phyloP scores from a whole-genome alignment of 495 filamentous ascomycete genomes.

The Neurospora africana region DNA sequence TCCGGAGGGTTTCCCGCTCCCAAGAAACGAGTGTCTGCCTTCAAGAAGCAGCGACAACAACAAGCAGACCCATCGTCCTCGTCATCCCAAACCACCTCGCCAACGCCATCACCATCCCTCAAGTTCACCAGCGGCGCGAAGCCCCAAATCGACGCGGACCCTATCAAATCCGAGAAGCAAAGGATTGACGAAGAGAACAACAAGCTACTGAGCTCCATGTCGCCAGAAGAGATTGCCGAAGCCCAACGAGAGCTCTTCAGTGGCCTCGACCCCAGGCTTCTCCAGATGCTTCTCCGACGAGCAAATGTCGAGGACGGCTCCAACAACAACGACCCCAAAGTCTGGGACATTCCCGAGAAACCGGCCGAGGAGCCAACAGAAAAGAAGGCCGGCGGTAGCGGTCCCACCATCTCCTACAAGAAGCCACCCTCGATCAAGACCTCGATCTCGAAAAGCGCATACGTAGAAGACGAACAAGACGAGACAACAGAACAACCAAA shows the following conservation, averaged over 20 bases:
- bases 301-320: conserved; percentile 61
- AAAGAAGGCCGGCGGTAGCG: neutral
- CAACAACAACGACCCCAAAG: neutral
- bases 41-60: conserved; percentile 56
- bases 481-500: neutral
- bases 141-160: conserved; percentile 5
- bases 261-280: conserved; percentile 54
- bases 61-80: neutral
- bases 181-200: conserved; percentile 76
- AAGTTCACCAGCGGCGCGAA: neutral
- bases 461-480: neutral
- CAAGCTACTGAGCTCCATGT: conserved; percentile 67
- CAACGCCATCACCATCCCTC: neutral
- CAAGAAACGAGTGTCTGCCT: conserved; percentile 69
- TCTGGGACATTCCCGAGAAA: conserved; percentile 8
- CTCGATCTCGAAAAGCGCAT: neutral
- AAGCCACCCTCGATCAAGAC: neutral
- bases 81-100: neutral
- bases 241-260: conserved; percentile 65
- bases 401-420: neutral
- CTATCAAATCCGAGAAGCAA: conserved; percentile 44
- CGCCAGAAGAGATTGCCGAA: conserved; percentile 63
- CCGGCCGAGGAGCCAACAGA: neutral
- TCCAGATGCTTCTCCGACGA: conserved; percentile 67
- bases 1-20: conserved; percentile 77